These are phyloP conservation scores for Colletotrichum shisoi DNA, from an alignment of 2,329 filamentous ascomycete genomes.

Conservation along the genomic window DNA sequence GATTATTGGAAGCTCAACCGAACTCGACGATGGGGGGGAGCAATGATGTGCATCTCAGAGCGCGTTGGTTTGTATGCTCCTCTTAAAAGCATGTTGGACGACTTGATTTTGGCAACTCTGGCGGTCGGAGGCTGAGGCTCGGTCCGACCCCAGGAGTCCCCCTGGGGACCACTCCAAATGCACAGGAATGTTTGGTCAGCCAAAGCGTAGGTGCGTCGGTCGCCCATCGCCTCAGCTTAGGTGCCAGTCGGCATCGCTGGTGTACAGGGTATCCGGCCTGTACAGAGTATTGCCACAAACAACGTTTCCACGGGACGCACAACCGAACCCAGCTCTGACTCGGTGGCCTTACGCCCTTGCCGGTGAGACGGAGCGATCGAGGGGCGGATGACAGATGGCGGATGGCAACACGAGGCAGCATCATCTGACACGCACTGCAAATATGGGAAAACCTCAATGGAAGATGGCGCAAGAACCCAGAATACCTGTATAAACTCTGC, in stretches of 20 bases:
- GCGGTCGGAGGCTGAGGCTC: conserved; percentile 6
- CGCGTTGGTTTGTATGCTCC: too few species aligned
- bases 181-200: conserved; percentile 28
- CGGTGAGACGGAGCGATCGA: conserved; percentile 10
- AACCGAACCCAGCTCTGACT: conserved; percentile 20
- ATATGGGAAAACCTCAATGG: neutral
- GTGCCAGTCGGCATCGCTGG: neutral
- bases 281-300: conserved; percentile 5
- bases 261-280: neutral
- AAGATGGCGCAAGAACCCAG: too few species aligned
- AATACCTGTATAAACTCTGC: too few species aligned
- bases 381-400: conserved; percentile 2
- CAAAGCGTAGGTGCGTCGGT: conserved; percentile 1
- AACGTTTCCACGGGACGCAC: conserved; percentile 15
- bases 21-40: neutral
- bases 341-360: neutral
- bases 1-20: neutral
- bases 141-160: conserved; percentile 17
- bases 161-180: neutral
- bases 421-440: neutral
- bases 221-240: conserved; percentile 3
- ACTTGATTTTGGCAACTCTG: conserved; percentile 3
- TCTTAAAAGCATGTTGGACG: conserved; percentile 19
- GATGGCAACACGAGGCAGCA: conserved; percentile 6
- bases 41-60: too few species aligned